Percentiles rank a stretch among this genome's conserved stretches.
phyloP scores from a whole-genome alignment of 2,329 filamentous ascomycete genomes.

The Neofusicoccum parvum region DNA sequence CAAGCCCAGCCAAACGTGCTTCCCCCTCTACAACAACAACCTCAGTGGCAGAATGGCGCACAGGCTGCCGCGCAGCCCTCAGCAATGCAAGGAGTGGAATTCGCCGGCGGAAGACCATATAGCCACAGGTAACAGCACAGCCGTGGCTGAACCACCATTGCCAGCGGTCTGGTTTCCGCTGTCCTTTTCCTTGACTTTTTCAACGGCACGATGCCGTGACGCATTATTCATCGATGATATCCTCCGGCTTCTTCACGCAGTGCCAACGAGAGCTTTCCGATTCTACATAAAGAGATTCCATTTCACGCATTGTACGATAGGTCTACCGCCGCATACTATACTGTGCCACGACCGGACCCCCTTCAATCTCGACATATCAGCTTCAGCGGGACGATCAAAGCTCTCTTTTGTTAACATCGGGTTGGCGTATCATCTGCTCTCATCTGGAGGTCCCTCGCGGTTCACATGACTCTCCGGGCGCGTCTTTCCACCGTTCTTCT shows the following conservation, averaged over 20 bases:
- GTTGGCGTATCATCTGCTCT: conserved; percentile 13
- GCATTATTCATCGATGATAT: neutral
- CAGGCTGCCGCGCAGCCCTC: conserved; percentile 34
- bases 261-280: conserved; percentile 1
- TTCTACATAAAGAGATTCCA: conserved; percentile 12
- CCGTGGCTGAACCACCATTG: neutral
- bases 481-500: neutral
- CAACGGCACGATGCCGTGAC: neutral
- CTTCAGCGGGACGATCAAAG: neutral
- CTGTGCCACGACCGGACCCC: neutral
- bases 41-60: conserved; percentile 30
- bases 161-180: neutral
- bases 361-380: conserved; percentile 9
- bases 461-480: conserved; percentile 2
- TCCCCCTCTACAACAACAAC: conserved; percentile 42
- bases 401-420: conserved; percentile 15
- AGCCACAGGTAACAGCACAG: conserved; percentile 16
- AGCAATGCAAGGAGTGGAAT: conserved; percentile 56
- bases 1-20: conserved; percentile 29
- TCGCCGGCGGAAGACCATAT: conserved; percentile 40
- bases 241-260: neutral
- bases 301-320: conserved; percentile 22
- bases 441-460: conserved; percentile 2
- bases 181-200: neutral
- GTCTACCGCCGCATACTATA: conserved; percentile 16